phyloP scores from a whole-genome alignment of 345 rosid species.

The Lepidium aucheri region DNA sequence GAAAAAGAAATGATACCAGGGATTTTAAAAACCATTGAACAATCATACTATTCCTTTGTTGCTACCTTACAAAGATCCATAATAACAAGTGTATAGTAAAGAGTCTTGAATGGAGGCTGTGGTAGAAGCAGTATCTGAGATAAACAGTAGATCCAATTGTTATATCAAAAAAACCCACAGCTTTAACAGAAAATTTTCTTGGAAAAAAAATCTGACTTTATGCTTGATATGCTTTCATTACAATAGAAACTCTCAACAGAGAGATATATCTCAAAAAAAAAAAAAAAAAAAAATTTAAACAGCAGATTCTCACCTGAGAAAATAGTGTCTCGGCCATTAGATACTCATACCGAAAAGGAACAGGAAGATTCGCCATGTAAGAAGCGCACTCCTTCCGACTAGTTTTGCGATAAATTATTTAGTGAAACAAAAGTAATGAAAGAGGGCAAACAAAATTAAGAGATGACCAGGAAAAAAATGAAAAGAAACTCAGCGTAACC shows the following conservation, averaged over 20 bases:
- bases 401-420: constrained; percentile 59
- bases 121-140: constrained; percentile 88
- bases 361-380: constrained; percentile 90
- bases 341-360: constrained; percentile 92
- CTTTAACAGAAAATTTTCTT: not conserved
- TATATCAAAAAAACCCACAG: not conserved
- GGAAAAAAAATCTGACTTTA: not conserved
- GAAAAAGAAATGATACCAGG: not conserved
- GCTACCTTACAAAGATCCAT: constrained; percentile 98
- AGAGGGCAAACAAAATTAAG: not conserved
- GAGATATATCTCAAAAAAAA: not conserved
- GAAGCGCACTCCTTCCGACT: constrained; percentile 99
- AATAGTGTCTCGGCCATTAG: constrained; percentile 97
- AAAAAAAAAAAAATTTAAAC: not conserved
- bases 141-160: constrained; percentile 9
- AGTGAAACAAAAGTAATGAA: constrained; percentile 38
- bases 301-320: constrained; percentile 65
- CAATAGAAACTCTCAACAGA: not conserved
- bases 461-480: not conserved
- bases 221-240: not conserved
- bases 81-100: constrained; percentile 84
- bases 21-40: not conserved
- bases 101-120: constrained; percentile 87
- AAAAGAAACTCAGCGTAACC: not conserved
- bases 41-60: not conserved